Conservation (phyloP, 495 filamentous ascomycete genomes). For the Astrothelium macrocarpum region DNA sequence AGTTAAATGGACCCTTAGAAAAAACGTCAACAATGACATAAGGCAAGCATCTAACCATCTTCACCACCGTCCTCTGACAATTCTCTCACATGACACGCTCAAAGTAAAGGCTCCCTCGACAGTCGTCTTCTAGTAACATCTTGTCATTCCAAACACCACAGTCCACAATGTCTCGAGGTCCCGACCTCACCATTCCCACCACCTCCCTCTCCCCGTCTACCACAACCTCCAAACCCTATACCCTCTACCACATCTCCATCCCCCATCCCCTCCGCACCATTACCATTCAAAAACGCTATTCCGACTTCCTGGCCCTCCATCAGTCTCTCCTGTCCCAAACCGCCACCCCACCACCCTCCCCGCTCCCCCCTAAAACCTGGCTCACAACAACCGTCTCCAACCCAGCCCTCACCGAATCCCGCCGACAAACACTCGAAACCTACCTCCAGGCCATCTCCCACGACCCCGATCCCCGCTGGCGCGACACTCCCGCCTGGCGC, state of each 20-base stretch:
- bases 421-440: conserved; percentile 62
- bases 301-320: conserved; percentile 77
- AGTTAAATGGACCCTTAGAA: no score
- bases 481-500: conserved; percentile 74
- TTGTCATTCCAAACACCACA: neutral
- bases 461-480: conserved; percentile 68
- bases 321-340: conserved; percentile 53
- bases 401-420: conserved; percentile 67
- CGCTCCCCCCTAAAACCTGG: conserved; percentile 78
- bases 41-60: no score
- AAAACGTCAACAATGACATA: no score
- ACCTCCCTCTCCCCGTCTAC: conserved; percentile 41
- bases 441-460: conserved; percentile 79
- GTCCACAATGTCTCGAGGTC: conserved; percentile 56
- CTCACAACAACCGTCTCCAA: conserved; percentile 68
- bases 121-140: neutral
- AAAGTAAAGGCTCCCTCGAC: no score
- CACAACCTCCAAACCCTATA: conserved; percentile 60
- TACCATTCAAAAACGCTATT: conserved; percentile 86
- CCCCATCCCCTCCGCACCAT: conserved; percentile 81
- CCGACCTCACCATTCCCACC: conserved; percentile 74
- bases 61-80: no score
- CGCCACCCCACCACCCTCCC: conserved; percentile 49
- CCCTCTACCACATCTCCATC: conserved; percentile 84
- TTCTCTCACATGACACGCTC: no score